A percentile compares a stretch with the other conserved stretches of the same genome.
These are phyloP conservation scores for Ganoderma leucocontextum DNA, from an alignment of 1,284 basidiomycete species.

Conservation along the genomic window DNA sequence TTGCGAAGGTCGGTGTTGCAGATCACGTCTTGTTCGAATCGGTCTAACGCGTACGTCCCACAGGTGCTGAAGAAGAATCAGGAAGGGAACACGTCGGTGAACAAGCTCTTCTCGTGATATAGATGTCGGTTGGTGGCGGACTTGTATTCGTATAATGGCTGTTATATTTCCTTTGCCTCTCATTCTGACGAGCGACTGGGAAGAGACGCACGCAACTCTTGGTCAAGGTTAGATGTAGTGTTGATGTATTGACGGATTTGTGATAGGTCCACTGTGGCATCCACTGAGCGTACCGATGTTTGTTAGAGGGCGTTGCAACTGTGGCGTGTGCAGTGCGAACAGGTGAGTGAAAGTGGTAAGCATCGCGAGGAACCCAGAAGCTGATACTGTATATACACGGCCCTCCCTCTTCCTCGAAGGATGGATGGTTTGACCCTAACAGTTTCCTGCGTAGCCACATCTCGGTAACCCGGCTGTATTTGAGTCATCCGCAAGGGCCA, in stretches of 20 bases:
- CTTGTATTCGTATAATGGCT: conserved; percentile 23
- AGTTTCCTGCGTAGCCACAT: background rate
- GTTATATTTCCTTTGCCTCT: conserved; percentile 3
- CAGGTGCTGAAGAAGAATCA: conserved; percentile 93
- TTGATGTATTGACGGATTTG: background rate
- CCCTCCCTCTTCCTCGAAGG: background rate
- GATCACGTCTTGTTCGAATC: conserved; percentile 4
- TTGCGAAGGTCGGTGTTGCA: conserved; percentile 81
- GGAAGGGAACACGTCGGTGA: conserved; percentile 89
- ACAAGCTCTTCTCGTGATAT: conserved; percentile 84
- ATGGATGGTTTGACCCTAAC: background rate
- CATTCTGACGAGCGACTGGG: background rate
- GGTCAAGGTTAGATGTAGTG: background rate
- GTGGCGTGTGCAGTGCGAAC: conserved; percentile 7
- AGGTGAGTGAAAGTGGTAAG: background rate
- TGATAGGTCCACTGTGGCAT: background rate
- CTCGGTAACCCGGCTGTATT: background rate
- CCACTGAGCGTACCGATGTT: background rate
- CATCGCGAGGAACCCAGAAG: background rate
- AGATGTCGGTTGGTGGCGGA: conserved; percentile 12
- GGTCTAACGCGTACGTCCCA: conserved; percentile 15
- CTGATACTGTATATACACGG: background rate
- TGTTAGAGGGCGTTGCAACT: background rate
- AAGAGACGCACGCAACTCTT: background rate
- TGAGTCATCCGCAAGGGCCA: conserved; percentile 1